Evolutionary conservation across 2,329 filamentous ascomycete species (phyloP).

Genomic region (Clonostachys chloroleuca): DNA sequence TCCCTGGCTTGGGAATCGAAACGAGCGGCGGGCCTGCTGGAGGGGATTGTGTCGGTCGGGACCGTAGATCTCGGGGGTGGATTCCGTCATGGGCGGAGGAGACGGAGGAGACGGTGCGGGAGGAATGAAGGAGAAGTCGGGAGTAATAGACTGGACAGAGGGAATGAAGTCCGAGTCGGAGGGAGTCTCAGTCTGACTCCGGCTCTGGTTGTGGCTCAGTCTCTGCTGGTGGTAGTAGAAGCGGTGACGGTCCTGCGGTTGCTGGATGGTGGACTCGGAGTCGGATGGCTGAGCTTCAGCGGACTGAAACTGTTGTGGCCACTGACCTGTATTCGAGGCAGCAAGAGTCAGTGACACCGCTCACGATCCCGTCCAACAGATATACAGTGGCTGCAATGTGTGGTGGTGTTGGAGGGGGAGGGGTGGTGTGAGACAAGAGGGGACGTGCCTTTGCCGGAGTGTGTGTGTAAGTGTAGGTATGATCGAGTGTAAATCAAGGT

Average conservation of each 20-base stretch:
- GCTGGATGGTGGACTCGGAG: constrained; percentile 2
- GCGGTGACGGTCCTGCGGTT: not conserved
- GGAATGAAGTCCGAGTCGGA: constrained; percentile 6
- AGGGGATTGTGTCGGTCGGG: constrained; percentile 24
- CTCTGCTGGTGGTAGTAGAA: constrained; percentile 2
- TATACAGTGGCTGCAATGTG: too few species aligned
- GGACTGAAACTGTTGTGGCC: constrained; percentile 1
- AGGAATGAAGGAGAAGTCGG: constrained; percentile 25
- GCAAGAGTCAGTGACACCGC: too few species aligned
- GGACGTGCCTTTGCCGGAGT: too few species aligned
- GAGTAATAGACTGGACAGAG: constrained; percentile 18
- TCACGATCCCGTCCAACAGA: too few species aligned
- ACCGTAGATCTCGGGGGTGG: constrained; percentile 36
- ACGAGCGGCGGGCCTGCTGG: constrained; percentile 8
- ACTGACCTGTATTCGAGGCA: not conserved
- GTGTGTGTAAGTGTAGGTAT: too few species aligned
- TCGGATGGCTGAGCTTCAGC: constrained; percentile 1
- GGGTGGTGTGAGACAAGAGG: too few species aligned
- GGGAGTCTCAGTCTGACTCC: constrained; percentile 1
- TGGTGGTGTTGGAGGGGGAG: too few species aligned
- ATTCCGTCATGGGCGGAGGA: constrained; percentile 14
- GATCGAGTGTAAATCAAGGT: too few species aligned
- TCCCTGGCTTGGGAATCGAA: constrained; percentile 8
- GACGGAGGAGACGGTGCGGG: constrained; percentile 29
- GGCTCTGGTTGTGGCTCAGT: not conserved